A percentile compares a stretch with the other conserved stretches of the same genome.
These are phyloP conservation scores for Scheffersomyces stipitis DNA, from an alignment of 805 yeast genomes.

Conservation along the genomic window DNA sequence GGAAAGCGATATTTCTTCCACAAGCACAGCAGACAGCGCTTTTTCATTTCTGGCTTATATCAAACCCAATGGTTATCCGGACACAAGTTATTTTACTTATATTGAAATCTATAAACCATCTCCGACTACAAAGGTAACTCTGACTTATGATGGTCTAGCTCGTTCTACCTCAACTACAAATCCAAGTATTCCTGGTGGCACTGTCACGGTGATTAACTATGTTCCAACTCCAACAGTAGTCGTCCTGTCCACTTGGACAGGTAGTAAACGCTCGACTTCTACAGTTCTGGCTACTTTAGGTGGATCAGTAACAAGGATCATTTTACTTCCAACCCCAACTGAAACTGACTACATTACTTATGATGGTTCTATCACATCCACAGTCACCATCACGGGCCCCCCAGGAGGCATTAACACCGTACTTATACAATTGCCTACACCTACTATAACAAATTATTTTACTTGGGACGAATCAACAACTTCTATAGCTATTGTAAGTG, in stretches of 20 bases:
- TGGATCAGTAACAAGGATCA: slow-evolving; percentile 7
- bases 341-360: slow-evolving; percentile 5
- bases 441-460: slow-evolving; percentile 10
- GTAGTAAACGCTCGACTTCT: not conserved
- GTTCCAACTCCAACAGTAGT: not conserved
- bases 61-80: no score
- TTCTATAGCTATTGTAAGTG: slow-evolving; percentile 7
- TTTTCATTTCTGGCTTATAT: no score
- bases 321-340: slow-evolving; percentile 13
- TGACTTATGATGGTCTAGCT: no score
- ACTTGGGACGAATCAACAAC: slow-evolving; percentile 3
- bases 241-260: not conserved
- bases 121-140: no score
- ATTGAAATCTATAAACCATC: no score
- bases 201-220: not conserved
- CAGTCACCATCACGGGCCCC: slow-evolving; percentile 8
- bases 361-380: slow-evolving; percentile 7
- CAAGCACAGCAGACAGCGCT: no score
- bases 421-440: slow-evolving; percentile 10
- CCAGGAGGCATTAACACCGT: slow-evolving; percentile 12
- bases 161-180: no score
- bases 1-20: no score
- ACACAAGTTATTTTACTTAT: no score
- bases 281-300: slow-evolving; percentile 6
- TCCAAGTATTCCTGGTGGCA: no score